Conservation (phyloP, 257 asterid genomes). For the Schizonepeta tenuifolia region DNA sequence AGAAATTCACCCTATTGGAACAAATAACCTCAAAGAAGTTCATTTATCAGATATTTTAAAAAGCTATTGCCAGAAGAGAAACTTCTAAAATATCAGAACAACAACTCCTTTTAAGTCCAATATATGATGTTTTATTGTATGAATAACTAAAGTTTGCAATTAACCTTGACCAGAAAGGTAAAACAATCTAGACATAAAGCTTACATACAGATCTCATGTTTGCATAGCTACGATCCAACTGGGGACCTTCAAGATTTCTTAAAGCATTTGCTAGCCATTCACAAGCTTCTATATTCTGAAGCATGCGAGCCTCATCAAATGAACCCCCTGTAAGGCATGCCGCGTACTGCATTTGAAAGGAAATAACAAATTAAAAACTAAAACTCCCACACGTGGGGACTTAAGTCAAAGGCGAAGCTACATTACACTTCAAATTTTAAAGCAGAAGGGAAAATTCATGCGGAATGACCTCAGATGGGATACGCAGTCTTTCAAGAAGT, state of each 20-base stretch:
- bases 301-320: constrained; percentile 95
- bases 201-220: constrained; percentile 81
- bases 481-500: constrained; percentile 84
- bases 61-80: constrained; percentile 18
- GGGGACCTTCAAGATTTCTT: constrained; percentile 77
- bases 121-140: constrained; percentile 7
- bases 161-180: constrained; percentile 19
- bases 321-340: constrained; percentile 84
- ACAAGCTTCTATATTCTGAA: constrained; percentile 94
- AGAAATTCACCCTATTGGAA: constrained; percentile 22
- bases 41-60: neutral
- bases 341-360: constrained; percentile 69
- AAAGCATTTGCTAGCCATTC: constrained; percentile 93
- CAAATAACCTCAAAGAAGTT: neutral
- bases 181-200: constrained; percentile 21
- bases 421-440: constrained; percentile 14
- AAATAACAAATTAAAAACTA: constrained; percentile 32
- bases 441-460: constrained; percentile 14
- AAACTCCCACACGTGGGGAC: constrained; percentile 24
- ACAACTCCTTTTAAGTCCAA: constrained; percentile 22
- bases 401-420: constrained; percentile 1
- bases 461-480: constrained; percentile 84
- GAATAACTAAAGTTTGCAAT: constrained; percentile 24
- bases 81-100: constrained; percentile 23
- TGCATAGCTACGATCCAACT: constrained; percentile 73